Evolutionary conservation across 148 eudicot species (phyloP).

Genomic region (Fagopyrum tataricum): DNA sequence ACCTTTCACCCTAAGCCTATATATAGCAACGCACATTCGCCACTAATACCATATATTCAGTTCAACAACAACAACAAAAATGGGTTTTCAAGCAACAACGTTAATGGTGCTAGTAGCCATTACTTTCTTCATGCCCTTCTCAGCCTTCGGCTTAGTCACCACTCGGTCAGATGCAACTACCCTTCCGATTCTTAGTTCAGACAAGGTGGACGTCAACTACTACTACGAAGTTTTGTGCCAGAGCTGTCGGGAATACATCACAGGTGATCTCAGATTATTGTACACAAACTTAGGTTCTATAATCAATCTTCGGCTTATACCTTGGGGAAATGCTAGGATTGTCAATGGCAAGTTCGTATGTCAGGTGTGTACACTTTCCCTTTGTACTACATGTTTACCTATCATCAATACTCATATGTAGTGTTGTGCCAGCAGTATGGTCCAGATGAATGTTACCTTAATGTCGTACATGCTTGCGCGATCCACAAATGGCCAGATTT

Average conservation of each 20-base stretch:
- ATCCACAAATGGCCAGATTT: constrained; percentile 4
- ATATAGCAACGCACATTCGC: not conserved
- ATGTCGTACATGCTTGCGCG: not conserved
- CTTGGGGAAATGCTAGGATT: not conserved
- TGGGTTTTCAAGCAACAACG: not conserved
- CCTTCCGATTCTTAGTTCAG: not conserved
- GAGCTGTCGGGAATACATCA: not conserved
- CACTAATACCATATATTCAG: not conserved
- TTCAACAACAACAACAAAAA: not conserved
- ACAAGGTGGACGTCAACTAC: not conserved
- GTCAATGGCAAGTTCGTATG: constrained; percentile 2
- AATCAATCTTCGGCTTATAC: not conserved
- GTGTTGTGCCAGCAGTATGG: not conserved
- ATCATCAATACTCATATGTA: too few relatives aligned
- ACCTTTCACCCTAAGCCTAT: not conserved
- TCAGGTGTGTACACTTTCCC: not conserved
- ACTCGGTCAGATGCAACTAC: not conserved
- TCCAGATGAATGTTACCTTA: constrained; percentile 6
- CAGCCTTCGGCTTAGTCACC: not conserved
- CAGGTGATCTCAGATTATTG: not conserved
- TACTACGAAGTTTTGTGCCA: not conserved
- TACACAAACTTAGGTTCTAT: not conserved
- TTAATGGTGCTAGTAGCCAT: not conserved
- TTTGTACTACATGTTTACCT: not conserved
- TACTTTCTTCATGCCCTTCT: not conserved